Evolutionary conservation across 2,329 filamentous ascomycete species (phyloP).

Genomic region (Elsinoe australis): DNA sequence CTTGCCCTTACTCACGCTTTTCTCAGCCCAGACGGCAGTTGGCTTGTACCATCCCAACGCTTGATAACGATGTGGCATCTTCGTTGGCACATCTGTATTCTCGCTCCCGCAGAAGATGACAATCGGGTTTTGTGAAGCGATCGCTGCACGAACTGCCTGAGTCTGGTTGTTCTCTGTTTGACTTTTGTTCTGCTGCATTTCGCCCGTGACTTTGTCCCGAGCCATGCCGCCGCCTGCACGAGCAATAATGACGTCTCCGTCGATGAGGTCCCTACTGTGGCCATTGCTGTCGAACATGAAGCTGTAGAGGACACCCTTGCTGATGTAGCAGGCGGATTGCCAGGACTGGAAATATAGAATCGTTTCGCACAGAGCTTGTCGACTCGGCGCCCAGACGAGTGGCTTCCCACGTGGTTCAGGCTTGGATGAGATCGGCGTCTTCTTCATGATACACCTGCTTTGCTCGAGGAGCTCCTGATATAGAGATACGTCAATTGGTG

Average conservation of each 20-base stretch:
- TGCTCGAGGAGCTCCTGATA: background rate
- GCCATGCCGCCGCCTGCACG: slow-evolving; percentile 51
- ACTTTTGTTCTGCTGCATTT: slow-evolving; percentile 42
- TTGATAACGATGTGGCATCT: slow-evolving; percentile 52
- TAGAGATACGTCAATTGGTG: background rate
- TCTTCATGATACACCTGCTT: slow-evolving; percentile 21
- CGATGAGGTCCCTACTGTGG: slow-evolving; percentile 51
- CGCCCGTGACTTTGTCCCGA: slow-evolving; percentile 39
- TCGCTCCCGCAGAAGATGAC: slow-evolving; percentile 45
- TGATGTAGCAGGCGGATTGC: slow-evolving; percentile 52
- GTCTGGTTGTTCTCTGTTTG: slow-evolving; percentile 36
- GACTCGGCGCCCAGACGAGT: slow-evolving; percentile 49
- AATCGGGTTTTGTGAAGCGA: slow-evolving; percentile 43
- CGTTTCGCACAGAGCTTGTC: slow-evolving; percentile 57
- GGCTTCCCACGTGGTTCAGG: slow-evolving; percentile 35
- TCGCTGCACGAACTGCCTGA: slow-evolving; percentile 41
- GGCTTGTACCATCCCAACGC: slow-evolving; percentile 63
- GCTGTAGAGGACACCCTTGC: slow-evolving; percentile 44
- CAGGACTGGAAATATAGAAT: slow-evolving; percentile 55
- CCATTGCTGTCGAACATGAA: slow-evolving; percentile 53
- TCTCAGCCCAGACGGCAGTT: slow-evolving; percentile 62
- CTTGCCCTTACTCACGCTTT: slow-evolving; percentile 29
- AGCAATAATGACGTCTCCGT: slow-evolving; percentile 55
- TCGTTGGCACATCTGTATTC: slow-evolving; percentile 42
- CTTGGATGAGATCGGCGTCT: slow-evolving; percentile 25